Evolutionary conservation across 257 asterid genomes (phyloP).

Genomic region (Solanum tarapatanum): DNA sequence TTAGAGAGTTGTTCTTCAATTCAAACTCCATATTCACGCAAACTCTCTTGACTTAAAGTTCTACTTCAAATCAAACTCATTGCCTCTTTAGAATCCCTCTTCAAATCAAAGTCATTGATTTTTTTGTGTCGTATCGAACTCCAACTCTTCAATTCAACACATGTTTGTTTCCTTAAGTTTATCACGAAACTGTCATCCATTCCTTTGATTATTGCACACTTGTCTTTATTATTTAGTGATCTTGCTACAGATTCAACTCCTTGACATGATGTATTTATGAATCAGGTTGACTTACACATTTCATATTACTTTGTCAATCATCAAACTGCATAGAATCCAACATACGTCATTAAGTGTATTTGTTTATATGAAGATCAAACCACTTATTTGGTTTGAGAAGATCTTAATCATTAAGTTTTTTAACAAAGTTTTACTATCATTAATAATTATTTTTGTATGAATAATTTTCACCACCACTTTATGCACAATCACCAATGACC

Average conservation of each 20-base stretch:
- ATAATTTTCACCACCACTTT: not conserved
- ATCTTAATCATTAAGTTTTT: no score
- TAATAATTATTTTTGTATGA: not conserved
- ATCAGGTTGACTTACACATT: no score
- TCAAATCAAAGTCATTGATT: not conserved
- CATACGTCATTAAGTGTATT: no score
- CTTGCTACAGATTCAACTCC: no score
- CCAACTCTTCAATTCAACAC: not conserved
- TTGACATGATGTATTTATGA: no score
- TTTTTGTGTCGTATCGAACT: not conserved
- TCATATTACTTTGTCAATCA: no score
- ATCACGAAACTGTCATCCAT: not conserved
- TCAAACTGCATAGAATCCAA: no score
- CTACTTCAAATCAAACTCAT: not conserved
- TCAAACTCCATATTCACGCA: not conserved
- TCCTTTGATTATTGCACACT: not conserved
- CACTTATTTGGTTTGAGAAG: no score
- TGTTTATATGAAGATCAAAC: no score
- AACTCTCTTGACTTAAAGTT: not conserved
- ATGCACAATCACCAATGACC: not conserved
- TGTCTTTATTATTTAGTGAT: no score
- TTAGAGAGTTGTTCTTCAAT: not conserved
- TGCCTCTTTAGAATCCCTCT: not conserved
- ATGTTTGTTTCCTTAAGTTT: not conserved
- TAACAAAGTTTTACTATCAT: no score